Percentiles rank a stretch among this genome's conserved stretches.
These are phyloP conservation scores for Lanmaoa rubissima DNA, from an alignment of 768 basidiomycete species.

Conservation along the genomic window DNA sequence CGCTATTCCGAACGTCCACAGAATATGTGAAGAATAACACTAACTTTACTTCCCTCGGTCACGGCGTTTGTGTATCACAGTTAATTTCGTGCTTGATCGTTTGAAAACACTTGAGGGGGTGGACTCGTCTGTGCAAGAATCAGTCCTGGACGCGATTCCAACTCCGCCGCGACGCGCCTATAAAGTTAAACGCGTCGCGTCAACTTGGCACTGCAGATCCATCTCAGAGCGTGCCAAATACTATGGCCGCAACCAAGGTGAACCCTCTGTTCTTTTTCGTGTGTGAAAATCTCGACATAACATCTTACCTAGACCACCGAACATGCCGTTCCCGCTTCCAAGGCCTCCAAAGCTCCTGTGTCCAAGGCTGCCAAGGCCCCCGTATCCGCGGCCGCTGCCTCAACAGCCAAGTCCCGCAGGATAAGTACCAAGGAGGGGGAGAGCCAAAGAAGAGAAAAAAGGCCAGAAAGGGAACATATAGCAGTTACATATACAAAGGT, in stretches of 20 bases:
- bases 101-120: no score
- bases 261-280: neutral
- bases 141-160: neutral
- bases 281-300: no score
- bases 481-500: conserved; percentile 67
- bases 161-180: conserved; percentile 21
- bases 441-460: conserved; percentile 57
- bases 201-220: neutral
- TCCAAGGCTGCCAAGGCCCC: conserved; percentile 57
- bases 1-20: no score
- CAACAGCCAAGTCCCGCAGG: conserved; percentile 33
- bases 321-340: conserved; percentile 30
- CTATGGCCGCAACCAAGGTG: conserved; percentile 4
- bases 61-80: no score
- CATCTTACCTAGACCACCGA: neutral
- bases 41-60: no score
- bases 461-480: conserved; percentile 57
- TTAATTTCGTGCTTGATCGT: no score
- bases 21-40: no score
- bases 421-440: conserved; percentile 26
- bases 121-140: no score
- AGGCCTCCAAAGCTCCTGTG: conserved; percentile 30
- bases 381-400: conserved; percentile 36
- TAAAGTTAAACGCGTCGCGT: conserved; percentile 11
- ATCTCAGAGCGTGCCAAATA: neutral